These are phyloP conservation scores for Wickerhamiella pararugosa DNA, from an alignment of 1,139 yeast species.

Conservation along the genomic window DNA sequence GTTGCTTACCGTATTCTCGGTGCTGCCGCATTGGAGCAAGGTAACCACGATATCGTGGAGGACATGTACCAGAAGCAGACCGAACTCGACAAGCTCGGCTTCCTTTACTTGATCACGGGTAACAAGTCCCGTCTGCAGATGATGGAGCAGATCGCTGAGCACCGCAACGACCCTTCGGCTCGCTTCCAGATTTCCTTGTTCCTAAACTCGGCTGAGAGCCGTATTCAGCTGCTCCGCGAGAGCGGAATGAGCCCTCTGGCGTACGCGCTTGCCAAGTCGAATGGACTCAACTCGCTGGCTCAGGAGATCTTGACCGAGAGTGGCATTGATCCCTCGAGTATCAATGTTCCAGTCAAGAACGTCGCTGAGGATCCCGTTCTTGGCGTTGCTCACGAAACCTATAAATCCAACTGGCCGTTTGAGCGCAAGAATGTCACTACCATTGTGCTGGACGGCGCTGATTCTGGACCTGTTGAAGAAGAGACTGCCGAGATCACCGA, in stretches of 20 bases:
- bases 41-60: slow-evolving; percentile 76
- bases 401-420: slow-evolving; percentile 65
- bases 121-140: slow-evolving; percentile 56
- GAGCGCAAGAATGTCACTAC: slow-evolving; percentile 42
- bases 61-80: slow-evolving; percentile 78
- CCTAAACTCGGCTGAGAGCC: slow-evolving; percentile 56
- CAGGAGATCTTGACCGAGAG: slow-evolving; percentile 54
- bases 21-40: slow-evolving; percentile 77
- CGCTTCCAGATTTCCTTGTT: slow-evolving; percentile 74
- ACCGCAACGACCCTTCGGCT: slow-evolving; percentile 68
- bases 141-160: slow-evolving; percentile 84
- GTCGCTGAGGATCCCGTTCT: slow-evolving; percentile 29
- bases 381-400: slow-evolving; percentile 32
- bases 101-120: slow-evolving; percentile 75
- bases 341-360: slow-evolving; percentile 45
- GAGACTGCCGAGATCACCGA: slow-evolving; percentile 12
- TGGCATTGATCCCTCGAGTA: slow-evolving; percentile 41
- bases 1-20: slow-evolving; percentile 73
- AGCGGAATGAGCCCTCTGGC: slow-evolving; percentile 83
- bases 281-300: slow-evolving; percentile 67
- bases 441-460: slow-evolving; percentile 31
- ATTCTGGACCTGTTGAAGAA: slow-evolving; percentile 12
- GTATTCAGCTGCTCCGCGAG: slow-evolving; percentile 59
- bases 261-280: slow-evolving; percentile 79
- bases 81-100: slow-evolving; percentile 75